Percentiles rank a stretch among this genome's conserved stretches.
Conservation (phyloP, 2,329 filamentous ascomycete genomes). For the Ramichloridium luteum region DNA sequence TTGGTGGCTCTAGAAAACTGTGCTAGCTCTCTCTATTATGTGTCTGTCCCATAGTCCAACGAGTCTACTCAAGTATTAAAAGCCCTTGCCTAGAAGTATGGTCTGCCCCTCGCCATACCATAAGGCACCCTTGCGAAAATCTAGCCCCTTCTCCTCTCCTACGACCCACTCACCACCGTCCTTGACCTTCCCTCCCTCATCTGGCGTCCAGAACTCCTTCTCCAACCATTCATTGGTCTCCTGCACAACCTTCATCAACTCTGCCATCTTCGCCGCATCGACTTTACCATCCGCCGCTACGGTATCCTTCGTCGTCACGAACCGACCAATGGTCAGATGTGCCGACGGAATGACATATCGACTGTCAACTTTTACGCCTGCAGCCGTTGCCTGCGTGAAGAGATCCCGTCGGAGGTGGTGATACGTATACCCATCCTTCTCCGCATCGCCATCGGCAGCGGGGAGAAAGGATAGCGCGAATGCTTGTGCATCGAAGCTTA, state of each 20-base stretch:
- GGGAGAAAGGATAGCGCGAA: slow-evolving; percentile 81
- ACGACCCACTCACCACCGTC: slow-evolving; percentile 65
- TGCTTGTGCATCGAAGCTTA: slow-evolving; percentile 76
- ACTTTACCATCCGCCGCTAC: slow-evolving; percentile 28
- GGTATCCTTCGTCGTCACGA: slow-evolving; percentile 54
- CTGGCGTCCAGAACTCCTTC: slow-evolving; percentile 53
- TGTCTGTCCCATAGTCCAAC: not conserved
- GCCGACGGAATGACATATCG: slow-evolving; percentile 82
- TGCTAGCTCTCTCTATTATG: no score
- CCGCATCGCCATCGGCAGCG: slow-evolving; percentile 35
- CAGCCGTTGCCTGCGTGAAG: slow-evolving; percentile 45
- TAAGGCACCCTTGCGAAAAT: slow-evolving; percentile 59
- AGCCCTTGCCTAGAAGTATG: slow-evolving; percentile 43
- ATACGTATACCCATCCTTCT: slow-evolving; percentile 64
- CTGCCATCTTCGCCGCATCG: slow-evolving; percentile 44
- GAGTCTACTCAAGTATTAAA: no score
- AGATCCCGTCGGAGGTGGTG: slow-evolving; percentile 79
- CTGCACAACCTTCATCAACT: slow-evolving; percentile 60
- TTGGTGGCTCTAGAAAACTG: no score
- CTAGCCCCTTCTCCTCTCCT: slow-evolving; percentile 72
- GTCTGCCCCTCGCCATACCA: slow-evolving; percentile 77
- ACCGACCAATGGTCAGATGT: slow-evolving; percentile 78
- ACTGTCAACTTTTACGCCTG: slow-evolving; percentile 59
- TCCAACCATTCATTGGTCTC: slow-evolving; percentile 65
- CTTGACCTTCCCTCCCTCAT: slow-evolving; percentile 29